Evolutionary conservation across 148 eudicot species (phyloP).

Genomic region (Oxyria digyna): DNA sequence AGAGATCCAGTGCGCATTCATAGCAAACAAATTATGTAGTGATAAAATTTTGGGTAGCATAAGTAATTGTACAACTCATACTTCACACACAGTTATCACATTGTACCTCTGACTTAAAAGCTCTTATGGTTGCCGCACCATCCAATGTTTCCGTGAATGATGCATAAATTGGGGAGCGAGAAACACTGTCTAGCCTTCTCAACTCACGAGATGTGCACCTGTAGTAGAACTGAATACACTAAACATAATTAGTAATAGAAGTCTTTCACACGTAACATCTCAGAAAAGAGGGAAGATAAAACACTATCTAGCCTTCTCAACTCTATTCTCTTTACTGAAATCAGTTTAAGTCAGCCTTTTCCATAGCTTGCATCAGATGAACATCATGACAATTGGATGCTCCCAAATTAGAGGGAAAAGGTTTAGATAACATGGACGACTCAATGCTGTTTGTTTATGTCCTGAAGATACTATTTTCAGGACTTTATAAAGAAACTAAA

Average conservation of each 20-base stretch:
- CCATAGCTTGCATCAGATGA: not conserved
- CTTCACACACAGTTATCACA: not conserved
- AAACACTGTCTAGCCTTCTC: constrained; percentile 95
- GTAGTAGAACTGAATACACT: constrained; percentile 67
- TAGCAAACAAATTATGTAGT: not conserved
- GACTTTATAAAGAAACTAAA: not conserved
- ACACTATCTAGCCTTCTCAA: no score
- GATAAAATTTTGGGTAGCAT: not conserved
- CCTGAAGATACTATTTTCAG: not conserved
- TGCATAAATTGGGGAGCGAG: constrained; percentile 94
- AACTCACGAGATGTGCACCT: constrained; percentile 92
- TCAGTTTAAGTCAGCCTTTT: not conserved
- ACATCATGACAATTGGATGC: not conserved
- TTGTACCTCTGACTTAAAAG: constrained; percentile 65
- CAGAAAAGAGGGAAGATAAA: not conserved
- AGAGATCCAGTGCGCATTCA: no score
- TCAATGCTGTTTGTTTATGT: not conserved
- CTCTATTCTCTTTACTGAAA: not conserved
- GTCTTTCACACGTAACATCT: not conserved
- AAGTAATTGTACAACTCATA: not conserved
- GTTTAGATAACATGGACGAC: no score
- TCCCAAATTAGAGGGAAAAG: no score
- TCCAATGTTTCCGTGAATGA: constrained; percentile 89
- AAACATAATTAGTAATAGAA: constrained; percentile 12
- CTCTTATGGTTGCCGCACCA: constrained; percentile 87